Percentiles rank a stretch among this genome's conserved stretches.
Conservation (phyloP, 768 basidiomycete species). For the Auricularia sp. region DNA sequence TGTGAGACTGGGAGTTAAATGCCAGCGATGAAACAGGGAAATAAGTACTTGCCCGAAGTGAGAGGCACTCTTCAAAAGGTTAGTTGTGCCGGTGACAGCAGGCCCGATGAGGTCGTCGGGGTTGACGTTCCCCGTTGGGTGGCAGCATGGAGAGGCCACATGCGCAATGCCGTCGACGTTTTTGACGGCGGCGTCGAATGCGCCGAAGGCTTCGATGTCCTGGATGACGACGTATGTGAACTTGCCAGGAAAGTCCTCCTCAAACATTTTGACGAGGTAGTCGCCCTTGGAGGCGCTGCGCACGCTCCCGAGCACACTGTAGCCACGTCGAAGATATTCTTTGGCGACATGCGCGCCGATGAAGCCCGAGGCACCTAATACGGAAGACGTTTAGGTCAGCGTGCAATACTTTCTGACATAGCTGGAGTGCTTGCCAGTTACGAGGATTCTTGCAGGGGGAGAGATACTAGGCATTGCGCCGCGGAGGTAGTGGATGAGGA, state of each 20-base stretch:
- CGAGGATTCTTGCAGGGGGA: too few species aligned
- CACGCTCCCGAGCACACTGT: slow-evolving; percentile 55
- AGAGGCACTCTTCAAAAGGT: background rate
- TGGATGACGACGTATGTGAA: slow-evolving; percentile 59
- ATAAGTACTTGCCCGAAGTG: slow-evolving; percentile 1
- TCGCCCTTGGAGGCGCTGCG: slow-evolving; percentile 49
- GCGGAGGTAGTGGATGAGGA: too few species aligned
- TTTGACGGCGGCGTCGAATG: slow-evolving; percentile 72
- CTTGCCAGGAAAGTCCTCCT: slow-evolving; percentile 36
- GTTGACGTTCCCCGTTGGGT: background rate
- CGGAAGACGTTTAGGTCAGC: too few species aligned
- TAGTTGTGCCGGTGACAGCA: background rate
- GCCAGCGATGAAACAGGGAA: background rate
- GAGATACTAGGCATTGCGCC: too few species aligned
- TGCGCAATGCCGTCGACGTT: slow-evolving; percentile 66
- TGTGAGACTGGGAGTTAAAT: slow-evolving; percentile 5
- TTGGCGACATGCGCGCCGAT: slow-evolving; percentile 51
- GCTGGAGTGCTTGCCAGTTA: too few species aligned
- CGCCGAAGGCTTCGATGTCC: slow-evolving; percentile 57
- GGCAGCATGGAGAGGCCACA: slow-evolving; percentile 40
- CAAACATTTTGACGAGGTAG: slow-evolving; percentile 46
- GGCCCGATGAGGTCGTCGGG: slow-evolving; percentile 24
- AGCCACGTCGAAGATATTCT: slow-evolving; percentile 50
- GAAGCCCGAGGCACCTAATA: slow-evolving; percentile 39
- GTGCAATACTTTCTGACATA: too few species aligned